phyloP scores from a whole-genome alignment of 352 stramenopile genomes.

The Phytophthora fragariae region DNA sequence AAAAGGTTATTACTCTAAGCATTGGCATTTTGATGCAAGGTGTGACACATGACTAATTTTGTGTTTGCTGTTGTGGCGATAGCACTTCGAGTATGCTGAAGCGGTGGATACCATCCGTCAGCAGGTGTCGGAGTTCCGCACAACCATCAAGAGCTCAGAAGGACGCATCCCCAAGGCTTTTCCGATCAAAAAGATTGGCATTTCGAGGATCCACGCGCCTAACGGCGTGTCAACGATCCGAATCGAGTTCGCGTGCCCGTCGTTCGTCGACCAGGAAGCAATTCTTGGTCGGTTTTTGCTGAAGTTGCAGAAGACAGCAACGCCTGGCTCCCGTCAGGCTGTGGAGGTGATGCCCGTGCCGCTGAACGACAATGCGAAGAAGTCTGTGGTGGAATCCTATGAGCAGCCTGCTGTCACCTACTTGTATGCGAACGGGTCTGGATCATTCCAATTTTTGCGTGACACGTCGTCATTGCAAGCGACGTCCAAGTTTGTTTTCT shows the following conservation, averaged over 20 bases:
- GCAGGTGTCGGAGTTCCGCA: slow-evolving; percentile 80
- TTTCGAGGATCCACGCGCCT: slow-evolving; percentile 78
- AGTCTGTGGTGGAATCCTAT: slow-evolving; percentile 70
- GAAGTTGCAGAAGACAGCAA: slow-evolving; percentile 49
- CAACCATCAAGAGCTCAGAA: slow-evolving; percentile 75
- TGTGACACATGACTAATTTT: slow-evolving; percentile 8
- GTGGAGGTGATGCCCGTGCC: slow-evolving; percentile 73
- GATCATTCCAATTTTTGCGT: slow-evolving; percentile 85
- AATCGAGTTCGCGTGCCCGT: slow-evolving; percentile 82
- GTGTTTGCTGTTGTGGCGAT: slow-evolving; percentile 14
- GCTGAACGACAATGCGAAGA: slow-evolving; percentile 45
- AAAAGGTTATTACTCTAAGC: slow-evolving; percentile 37
- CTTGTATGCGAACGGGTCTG: slow-evolving; percentile 75
- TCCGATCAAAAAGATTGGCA: slow-evolving; percentile 86
- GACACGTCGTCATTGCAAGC: slow-evolving; percentile 54
- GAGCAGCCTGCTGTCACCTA: slow-evolving; percentile 78
- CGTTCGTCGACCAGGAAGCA: slow-evolving; percentile 79
- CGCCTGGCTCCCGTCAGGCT: slow-evolving; percentile 30
- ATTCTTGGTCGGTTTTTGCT: slow-evolving; percentile 77
- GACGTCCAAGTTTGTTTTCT: slow-evolving; percentile 78
- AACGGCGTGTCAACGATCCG: slow-evolving; percentile 88
- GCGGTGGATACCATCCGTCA: slow-evolving; percentile 75
- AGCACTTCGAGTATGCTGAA: slow-evolving; percentile 73
- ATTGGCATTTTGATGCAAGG: neutral
- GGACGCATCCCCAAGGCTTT: slow-evolving; percentile 78